Conservation (phyloP, 2,329 filamentous ascomycete genomes). For the Tolypocladium cylindrosporum region DNA sequence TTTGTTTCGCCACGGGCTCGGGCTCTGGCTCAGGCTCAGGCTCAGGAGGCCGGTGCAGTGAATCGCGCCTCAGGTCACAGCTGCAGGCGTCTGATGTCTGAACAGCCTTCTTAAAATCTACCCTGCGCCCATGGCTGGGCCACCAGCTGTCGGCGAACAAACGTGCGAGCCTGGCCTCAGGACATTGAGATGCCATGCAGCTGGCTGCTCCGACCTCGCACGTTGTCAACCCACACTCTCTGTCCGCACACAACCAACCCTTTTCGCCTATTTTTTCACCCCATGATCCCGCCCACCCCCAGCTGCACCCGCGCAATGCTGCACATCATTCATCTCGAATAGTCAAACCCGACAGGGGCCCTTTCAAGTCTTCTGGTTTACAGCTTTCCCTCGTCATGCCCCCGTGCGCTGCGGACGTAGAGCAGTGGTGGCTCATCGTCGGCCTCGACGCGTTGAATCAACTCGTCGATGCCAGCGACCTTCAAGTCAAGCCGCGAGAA, state of each 20-base stretch:
- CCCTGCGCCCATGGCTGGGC: not conserved
- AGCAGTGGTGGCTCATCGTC: conserved; percentile 22
- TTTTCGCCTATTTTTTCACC: not conserved
- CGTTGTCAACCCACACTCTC: not conserved
- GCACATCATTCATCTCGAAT: not conserved
- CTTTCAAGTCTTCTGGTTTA: too few species aligned
- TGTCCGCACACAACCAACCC: not conserved
- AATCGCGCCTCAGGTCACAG: not conserved
- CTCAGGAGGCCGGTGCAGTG: not conserved
- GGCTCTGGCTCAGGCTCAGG: too few species aligned
- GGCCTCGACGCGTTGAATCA: conserved; percentile 14
- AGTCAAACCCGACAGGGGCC: not conserved
- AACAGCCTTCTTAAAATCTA: not conserved
- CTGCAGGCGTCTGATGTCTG: not conserved
- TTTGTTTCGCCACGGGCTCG: too few species aligned
- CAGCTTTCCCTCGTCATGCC: conserved; percentile 17
- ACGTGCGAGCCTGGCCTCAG: not conserved
- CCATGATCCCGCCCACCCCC: not conserved
- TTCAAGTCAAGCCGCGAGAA: conserved; percentile 11
- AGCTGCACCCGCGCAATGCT: not conserved
- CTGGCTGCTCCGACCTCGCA: not conserved
- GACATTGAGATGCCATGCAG: not conserved
- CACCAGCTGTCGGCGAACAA: not conserved
- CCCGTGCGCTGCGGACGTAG: conserved; percentile 17
- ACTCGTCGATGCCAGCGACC: conserved; percentile 12